Evolutionary conservation across 306 rosid species (phyloP), one percentile per base, ranked within the genome.

Genomic region (Myrica gale): DNA sequence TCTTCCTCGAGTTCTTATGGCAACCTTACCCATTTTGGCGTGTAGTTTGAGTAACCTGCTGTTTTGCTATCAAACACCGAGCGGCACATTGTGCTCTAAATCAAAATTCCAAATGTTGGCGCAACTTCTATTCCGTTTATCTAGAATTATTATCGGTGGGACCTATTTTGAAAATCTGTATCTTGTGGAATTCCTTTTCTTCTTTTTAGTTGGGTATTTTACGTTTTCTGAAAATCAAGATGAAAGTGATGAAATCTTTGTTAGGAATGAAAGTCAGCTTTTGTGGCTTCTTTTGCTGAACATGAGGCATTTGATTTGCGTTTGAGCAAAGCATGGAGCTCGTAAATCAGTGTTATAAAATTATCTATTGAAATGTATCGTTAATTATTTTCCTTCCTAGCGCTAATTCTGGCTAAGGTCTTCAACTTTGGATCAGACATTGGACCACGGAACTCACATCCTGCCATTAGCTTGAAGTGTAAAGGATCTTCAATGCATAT

Each of bases 31-130:
- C 77, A 48, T 74, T 32, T 72, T 39, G 74, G 41, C 48, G 1
- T 4, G 69, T 17, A 65, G 16, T 60, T 9, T 50, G 57, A 6
- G 26, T 76, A 41, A 44, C 70, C 58, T 63, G 52, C 54, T 81
- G 78, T 69, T 74, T 26, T 26, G 32, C 1, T 26, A 26, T 26
- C 32, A 26, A 26, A 26, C 32, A 26, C 32, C 75, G 69, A 23
- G 71, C 73, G 71, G 82, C 75, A 73, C 46, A 74, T 84, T 74
- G 10, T 79, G 67, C 77, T 74, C 74, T 69, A 46, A 47, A 76
- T 61, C 71, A 69, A 26, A 26, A 37, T 62, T 32, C 48, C n/a
- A 69, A 55, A 61, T 68, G 79, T 65, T 76, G 62, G 71, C 53
- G 78, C 58, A 78, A 72, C 61, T 41, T 41, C 26, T 41, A 39